Conservation (phyloP, 164 flowering plant genomes). For the Euptelea pleiosperma region DNA sequence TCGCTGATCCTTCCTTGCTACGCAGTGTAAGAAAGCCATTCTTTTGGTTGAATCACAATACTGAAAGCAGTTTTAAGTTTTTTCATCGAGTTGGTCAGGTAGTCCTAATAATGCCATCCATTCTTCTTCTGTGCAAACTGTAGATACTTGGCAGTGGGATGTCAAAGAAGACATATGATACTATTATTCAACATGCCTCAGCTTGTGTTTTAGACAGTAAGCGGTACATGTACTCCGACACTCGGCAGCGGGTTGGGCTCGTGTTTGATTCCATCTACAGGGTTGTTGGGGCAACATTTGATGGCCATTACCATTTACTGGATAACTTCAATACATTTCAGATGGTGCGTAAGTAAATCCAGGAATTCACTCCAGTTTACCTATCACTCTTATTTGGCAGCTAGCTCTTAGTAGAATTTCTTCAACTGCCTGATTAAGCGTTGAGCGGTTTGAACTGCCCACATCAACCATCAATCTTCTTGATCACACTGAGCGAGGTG, state of each 20-base stretch:
- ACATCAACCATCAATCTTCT: too few relatives aligned
- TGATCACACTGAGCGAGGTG: too few relatives aligned
- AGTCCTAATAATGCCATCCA: background rate
- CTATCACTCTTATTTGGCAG: background rate
- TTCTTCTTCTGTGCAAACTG: constrained; percentile 17
- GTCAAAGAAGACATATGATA: constrained; percentile 46
- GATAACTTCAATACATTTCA: constrained; percentile 27
- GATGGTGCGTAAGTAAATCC: too few relatives aligned
- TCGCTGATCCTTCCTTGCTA: constrained; percentile 28
- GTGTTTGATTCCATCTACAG: constrained; percentile 50
- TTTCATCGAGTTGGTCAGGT: background rate
- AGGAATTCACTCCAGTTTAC: background rate
- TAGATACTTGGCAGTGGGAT: constrained; percentile 41
- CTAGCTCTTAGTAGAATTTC: background rate
- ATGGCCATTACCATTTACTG: constrained; percentile 34
- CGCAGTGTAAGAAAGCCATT: constrained; percentile 41
- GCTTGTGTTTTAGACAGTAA: constrained; percentile 36
- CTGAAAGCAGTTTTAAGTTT: background rate
- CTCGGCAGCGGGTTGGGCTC: constrained; percentile 23
- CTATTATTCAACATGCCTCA: constrained; percentile 52
- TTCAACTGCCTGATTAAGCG: too few relatives aligned
- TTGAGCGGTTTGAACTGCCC: too few relatives aligned
- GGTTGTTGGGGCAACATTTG: constrained; percentile 43
- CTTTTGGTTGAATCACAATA: background rate
- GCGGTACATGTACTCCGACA: constrained; percentile 19